phyloP scores from a whole-genome alignment of 257 asterid species.

The Eucommia ulmoides region DNA sequence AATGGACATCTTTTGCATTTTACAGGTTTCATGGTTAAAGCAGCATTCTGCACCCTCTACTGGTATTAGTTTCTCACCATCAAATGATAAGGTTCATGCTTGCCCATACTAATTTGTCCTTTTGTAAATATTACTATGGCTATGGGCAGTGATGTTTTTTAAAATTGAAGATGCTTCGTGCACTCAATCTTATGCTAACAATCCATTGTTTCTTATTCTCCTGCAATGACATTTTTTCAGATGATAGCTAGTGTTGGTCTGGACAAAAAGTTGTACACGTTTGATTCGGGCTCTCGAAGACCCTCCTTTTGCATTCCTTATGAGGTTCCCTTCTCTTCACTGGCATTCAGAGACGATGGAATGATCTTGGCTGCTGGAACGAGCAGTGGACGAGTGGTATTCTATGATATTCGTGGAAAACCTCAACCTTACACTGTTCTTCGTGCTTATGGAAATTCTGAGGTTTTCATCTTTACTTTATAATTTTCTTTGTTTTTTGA shows the following conservation, averaged over 20 bases:
- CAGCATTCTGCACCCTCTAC: conserved; percentile 98
- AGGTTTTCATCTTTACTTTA: conserved; percentile 42
- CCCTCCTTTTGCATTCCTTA: conserved; percentile 78
- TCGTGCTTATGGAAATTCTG: conserved; percentile 80
- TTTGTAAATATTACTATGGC: background rate
- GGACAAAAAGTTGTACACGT: conserved; percentile 89
- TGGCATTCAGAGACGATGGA: conserved; percentile 90
- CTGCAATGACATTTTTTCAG: conserved; percentile 31
- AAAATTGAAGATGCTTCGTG: no score
- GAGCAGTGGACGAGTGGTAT: conserved; percentile 76
- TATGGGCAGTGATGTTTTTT: no score
- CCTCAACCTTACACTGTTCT: conserved; percentile 89
- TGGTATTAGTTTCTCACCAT: conserved; percentile 90
- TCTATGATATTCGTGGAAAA: conserved; percentile 90
- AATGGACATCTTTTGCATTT: no score
- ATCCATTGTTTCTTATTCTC: background rate
- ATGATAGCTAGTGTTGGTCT: conserved; percentile 91
- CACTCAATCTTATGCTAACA: no score
- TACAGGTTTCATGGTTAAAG: conserved; percentile 93
- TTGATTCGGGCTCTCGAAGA: conserved; percentile 79
- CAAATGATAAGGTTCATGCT: conserved; percentile 81
- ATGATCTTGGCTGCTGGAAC: conserved; percentile 92
- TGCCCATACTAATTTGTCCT: conserved; percentile 7
- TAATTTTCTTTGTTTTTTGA: no score
- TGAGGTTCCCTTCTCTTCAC: conserved; percentile 88